Evolutionary conservation across 2,329 filamentous ascomycete genomes (phyloP), one percentile per base, ranked within the genome.

Genomic region (Trichoderma citrinoviride): DNA sequence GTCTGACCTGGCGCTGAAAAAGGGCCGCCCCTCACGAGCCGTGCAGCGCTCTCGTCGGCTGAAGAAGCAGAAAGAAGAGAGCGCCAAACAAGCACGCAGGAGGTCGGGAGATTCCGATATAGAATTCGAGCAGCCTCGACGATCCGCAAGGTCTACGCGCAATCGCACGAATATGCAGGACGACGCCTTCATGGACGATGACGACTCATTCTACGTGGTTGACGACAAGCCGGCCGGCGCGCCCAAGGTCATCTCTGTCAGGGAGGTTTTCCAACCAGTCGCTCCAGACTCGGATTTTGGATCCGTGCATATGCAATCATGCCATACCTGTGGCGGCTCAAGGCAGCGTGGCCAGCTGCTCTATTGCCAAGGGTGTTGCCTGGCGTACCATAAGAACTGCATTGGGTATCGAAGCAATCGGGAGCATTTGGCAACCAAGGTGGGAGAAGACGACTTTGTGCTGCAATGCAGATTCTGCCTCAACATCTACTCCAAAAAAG

Each of bases 401-500:
- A 82, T 99, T 29, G 93, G 94, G 1, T 81, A 83, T 55, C 86
- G 95, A 56, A 85, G 84, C 58, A 80, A 76, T 14, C 85, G 95
- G 66, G 92, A 97, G n/a, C 95, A 98, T 74, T 79, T 95, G 41
- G 92, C 92, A 10, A 98, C 93, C 25, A 99, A 98, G 75, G 77
- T 97, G 60, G 88, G 82, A 2, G 81, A 89, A 1, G 87, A 89
- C 2, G 78, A 89, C 43, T 98, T 96, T 70, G 88, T 99, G 17
- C 79, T 99, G 44, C 95, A 99, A 74, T 99, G 95, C 78, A 89
- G 88, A 69, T 90, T 88, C 64, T 99, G 95, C 74, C 84, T 98
- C 67, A 89, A 89, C 3, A 73, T 83, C 21, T 83, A 87, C 52
- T 80, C 81, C 67, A 87, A 87, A 73, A 93, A 90, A 71, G 92